phyloP scores from a whole-genome alignment of 371 early-diverging fungal species.

The Circinella minor region DNA sequence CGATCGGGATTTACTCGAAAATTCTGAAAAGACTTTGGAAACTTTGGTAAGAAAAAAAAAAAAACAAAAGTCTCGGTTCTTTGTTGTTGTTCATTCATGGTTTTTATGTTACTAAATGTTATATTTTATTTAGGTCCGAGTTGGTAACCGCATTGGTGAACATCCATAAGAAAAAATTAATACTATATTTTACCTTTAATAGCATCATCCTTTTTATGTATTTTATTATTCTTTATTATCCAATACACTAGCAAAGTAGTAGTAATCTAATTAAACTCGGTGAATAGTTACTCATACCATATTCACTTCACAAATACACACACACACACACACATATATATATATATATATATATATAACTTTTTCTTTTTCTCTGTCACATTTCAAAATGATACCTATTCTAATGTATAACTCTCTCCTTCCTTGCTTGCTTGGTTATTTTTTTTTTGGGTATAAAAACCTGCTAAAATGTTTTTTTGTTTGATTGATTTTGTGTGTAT shows the following conservation, averaged over 20 bases:
- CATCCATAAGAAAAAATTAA: conserved; percentile 3
- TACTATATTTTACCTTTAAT: not conserved
- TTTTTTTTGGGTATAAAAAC: conserved; percentile 8
- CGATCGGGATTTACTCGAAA: conserved; percentile 33
- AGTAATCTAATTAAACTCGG: no score
- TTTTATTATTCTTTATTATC: not conserved
- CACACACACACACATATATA: no score
- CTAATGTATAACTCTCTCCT: not conserved
- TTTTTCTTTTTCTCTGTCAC: not conserved
- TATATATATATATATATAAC: no score
- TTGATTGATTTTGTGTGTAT: not conserved
- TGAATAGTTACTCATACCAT: no score
- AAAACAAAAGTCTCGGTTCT: not conserved
- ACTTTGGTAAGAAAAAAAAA: conserved; percentile 22
- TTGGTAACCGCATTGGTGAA: conserved; percentile 18
- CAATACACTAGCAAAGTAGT: no score
- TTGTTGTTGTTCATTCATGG: no score
- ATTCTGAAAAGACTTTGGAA: conserved; percentile 33
- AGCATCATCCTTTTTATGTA: not conserved
- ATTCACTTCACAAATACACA: no score
- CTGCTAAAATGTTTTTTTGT: conserved; percentile 6
- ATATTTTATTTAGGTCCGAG: conserved; percentile 15
- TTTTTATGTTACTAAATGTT: no score
- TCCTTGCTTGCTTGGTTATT: not conserved
- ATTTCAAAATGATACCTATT: not conserved